Evolutionary conservation across 1,284 basidiomycete species (phyloP), one percentile per base, ranked within the genome.

Genomic region (Gastroboletus turbinatus): DNA sequence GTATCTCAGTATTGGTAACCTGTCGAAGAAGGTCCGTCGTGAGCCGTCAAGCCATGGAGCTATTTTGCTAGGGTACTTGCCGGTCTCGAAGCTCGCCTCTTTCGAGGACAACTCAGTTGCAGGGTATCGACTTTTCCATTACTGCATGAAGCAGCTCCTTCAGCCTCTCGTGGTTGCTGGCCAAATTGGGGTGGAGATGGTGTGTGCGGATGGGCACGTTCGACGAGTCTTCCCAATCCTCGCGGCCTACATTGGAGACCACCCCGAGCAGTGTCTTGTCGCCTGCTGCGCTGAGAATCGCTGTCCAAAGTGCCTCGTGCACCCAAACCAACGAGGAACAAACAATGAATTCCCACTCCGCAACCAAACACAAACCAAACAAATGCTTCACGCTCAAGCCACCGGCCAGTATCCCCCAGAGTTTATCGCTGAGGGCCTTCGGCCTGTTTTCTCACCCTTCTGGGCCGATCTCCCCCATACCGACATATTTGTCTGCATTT

Each of bases 11-110:
- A 61, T 67, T 0, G 57, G 61, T 0, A 68, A 69, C 25, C 55
- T 68, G 2, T 42, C 40, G 0, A 69, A 67, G 39, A 35, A 61
- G 1, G 44, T 57, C 0, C 10, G 36, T 0, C 9, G 19, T n/a
- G 9, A 67, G 38, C 51, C 57, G 1, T 52, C 51, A 2, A 3
- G 16, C 1, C 50, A 50, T 3, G 60, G 58, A 1, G 55, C 44
- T 0, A 23, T 68, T 0, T 45, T 69, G 0, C n/a, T 69, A 2
- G 66, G 53, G 0, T 69, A 68, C 49, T 10, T 73, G 52, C 67
- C 66, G 25, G 47, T 51, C 0, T 35, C 45, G 0, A 62, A 68
- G n/a, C 47, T 69, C 0, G 45, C 4, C 0, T 50, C 27, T 2
- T 59, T 59, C 17, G 17, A 53, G 1, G 16, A 51, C 2, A 54